Percentiles rank a stretch among this genome's conserved stretches.
phyloP scores from a whole-genome alignment of 106 monocot species.

The Platanthera guangdongensis region DNA sequence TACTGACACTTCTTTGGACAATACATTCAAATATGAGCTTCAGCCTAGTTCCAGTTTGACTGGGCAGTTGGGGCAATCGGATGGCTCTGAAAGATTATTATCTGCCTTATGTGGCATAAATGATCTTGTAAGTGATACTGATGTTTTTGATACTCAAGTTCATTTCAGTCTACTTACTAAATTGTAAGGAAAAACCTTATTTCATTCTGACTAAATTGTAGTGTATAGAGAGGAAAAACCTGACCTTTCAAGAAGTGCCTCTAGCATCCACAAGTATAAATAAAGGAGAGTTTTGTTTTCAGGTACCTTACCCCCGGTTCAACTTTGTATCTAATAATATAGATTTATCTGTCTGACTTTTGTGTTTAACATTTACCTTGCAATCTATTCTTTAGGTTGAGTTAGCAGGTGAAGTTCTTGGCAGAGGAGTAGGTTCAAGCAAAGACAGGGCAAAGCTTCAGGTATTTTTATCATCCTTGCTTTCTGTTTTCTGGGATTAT shows the following conservation, averaged over 20 bases:
- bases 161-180: not conserved
- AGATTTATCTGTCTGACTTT: not conserved
- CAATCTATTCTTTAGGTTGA: not conserved
- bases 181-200: constrained; percentile 2
- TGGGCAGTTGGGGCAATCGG: constrained; percentile 5
- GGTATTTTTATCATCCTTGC: not conserved
- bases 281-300: not conserved
- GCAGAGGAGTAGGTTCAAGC: constrained; percentile 5
- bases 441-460: constrained; percentile 7
- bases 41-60: constrained; percentile 3
- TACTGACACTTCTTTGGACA: not conserved
- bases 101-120: constrained; percentile 7
- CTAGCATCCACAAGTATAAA: not conserved
- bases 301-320: constrained; percentile 1
- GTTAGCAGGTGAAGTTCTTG: constrained; percentile 9
- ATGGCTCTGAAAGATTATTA: constrained; percentile 5
- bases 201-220: not conserved
- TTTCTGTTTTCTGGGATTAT: not conserved
- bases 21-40: constrained; percentile 1
- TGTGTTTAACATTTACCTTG: not conserved
- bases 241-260: constrained; percentile 5
- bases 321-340: not conserved
- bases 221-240: constrained; percentile 8
- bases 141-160: not conserved
- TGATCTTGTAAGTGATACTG: constrained; percentile 2